Evolutionary conservation across 2,329 filamentous ascomycete species (phyloP), one percentile per base, ranked within the genome.

Genomic region (Leptosphaerulina australis): DNA sequence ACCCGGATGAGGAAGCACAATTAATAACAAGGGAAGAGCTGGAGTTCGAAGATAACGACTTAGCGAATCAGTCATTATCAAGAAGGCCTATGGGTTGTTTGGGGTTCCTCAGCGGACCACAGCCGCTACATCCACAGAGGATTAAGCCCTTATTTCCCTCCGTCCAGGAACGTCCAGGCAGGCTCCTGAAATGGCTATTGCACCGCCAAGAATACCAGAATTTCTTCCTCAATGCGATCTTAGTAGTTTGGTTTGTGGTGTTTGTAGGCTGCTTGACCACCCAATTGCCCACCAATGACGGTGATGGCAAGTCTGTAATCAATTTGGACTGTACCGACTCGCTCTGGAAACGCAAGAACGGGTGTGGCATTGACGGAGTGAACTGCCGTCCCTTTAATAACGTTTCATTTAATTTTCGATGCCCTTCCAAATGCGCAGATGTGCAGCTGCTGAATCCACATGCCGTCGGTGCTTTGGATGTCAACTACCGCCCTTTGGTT

Each of bases 301-400:
- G 90, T 35, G 78, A 78, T 15, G 84, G 81, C 34, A 88, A 84
- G 75, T 84, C 86, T 37, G 87, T 88, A 0, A 75, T 80, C 43
- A 80, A 81, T 46, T 83, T 93, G 31, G 79, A 83, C 25, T 94
- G 90, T 70, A 81, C 81, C n/a, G 79, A 81, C 40, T 82, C 84
- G 6, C 88, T 88, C 64, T 94, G 88, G 88, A 73, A 65, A 40
- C 76, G 83, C 12, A 86, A 86, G 35, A 92, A 91, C 62, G 75
- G 74, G 10, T 94, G 90, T 68, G 88, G 88, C 0, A 62, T 92
- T 18, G 83, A 93, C 58, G 90, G 90, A 6, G 83, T 84, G 46
- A 77, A 84, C 48, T 94, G 90, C 65, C 83, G 88, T 11, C 90
- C 90, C 0, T 94, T 94, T 66, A 81, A 79, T 50, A 85, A 85